Base-by-base conservation (phyloP, 2,329 filamentous ascomycete genomes). In the Neocatenulostroma microsporum region DNA sequence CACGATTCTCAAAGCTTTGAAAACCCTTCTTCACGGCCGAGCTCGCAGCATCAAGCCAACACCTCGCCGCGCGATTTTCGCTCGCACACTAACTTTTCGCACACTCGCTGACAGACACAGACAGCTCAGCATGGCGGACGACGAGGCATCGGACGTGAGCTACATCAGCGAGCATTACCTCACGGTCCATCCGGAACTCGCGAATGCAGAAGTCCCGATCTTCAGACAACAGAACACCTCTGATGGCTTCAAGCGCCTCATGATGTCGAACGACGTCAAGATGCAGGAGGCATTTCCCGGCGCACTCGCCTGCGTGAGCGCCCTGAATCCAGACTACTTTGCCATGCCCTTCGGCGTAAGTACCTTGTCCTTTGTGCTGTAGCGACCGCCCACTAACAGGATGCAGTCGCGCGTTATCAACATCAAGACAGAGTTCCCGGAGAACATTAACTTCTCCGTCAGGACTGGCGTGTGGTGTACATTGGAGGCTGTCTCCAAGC, bases 241-340 rank as follows among this genome's bases (percentile, higher is more conserved):
- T 32, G 7, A 30, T 25, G 10, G 39, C 41, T 36, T 41, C 39
- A 45, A 42, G 33, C 31, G 32, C 21, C n/a, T 36, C 25, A 18
- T 28, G 12, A 39, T 34, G 19, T 30, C n/a, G 8, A 14, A 18
- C 10, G n/a, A 15, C 6, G 14, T 19, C 12, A 28, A 43, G 3
- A 50, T 51, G 36, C 35, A 44, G 14, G 47, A 52, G 27, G 41
- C 46, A 6, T 52, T 41, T 27, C 17, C 36, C 2, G 51, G 49
- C 19, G 46, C 50, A 2, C 20, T 42, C 23, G 36, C 40, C 7
- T 33, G 45, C 10, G 36, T 55, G 18, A 40, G 38, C 9, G 33
- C 36, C n/a, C 34, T 54, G 9, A 56, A 56, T 36, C 49, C 53
- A n/a, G 49, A 55, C 15, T 30, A 45, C 17, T 54, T 47, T 29